Evolutionary conservation across 306 rosid genomes (phyloP).

Genomic region (Begonia peltatifolia): DNA sequence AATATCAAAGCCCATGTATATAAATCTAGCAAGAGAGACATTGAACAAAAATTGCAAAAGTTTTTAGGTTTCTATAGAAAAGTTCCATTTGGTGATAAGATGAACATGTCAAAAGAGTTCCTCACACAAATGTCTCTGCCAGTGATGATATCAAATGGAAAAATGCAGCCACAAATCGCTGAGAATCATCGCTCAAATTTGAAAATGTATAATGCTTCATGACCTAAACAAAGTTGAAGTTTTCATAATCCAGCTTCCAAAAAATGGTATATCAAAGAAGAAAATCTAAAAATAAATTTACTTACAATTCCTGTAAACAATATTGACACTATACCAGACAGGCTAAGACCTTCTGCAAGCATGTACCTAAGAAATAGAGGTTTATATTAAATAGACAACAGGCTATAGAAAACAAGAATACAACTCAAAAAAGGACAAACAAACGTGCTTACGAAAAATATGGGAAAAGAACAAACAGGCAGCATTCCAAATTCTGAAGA

Average conservation of each 20-base stretch:
- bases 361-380: conserved; percentile 47
- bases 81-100: not conserved
- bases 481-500: conserved; percentile 96
- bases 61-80: conserved; percentile 1
- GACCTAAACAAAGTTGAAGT: conserved; percentile 32
- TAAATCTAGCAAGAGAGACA: conserved; percentile 49
- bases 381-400: conserved; percentile 10
- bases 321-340: conserved; percentile 95
- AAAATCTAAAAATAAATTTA: conserved; percentile 2
- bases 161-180: conserved; percentile 75
- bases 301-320: conserved; percentile 94
- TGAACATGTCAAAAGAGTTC: not conserved
- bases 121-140: conserved; percentile 98
- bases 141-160: conserved; percentile 90
- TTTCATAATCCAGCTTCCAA: too few relatives aligned
- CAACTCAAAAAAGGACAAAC: conserved; percentile 9
- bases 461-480: conserved; percentile 95
- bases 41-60: conserved; percentile 3
- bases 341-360: conserved; percentile 96
- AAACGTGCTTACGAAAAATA: conserved; percentile 80
- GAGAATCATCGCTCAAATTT: conserved; percentile 88
- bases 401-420: conserved; percentile 3
- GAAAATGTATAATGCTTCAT: conserved; percentile 95
- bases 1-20: conserved; percentile 99
- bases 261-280: too few relatives aligned